phyloP scores from a whole-genome alignment of 768 basidiomycete species.

The Trametes gibbosa region DNA sequence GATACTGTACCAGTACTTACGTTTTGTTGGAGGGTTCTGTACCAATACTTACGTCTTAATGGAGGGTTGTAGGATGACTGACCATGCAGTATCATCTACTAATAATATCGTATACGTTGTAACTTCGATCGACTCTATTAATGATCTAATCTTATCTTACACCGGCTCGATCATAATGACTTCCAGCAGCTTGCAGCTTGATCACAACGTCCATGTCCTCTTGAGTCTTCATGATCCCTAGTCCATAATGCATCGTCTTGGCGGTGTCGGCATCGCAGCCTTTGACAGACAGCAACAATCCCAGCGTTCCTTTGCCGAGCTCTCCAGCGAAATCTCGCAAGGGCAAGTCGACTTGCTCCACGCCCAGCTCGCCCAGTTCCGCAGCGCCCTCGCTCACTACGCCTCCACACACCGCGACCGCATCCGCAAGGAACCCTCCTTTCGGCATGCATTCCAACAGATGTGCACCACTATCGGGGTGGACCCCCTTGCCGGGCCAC shows the following conservation, averaged over 20 bases:
- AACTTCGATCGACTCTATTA: no score
- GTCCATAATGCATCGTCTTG: conserved; percentile 60
- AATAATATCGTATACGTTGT: no score
- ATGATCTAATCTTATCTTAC: neutral
- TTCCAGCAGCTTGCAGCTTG: neutral
- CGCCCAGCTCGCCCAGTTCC: conserved; percentile 77
- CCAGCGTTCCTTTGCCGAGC: conserved; percentile 73
- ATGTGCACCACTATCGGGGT: conserved; percentile 96
- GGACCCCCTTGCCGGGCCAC: conserved; percentile 86
- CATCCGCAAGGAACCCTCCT: conserved; percentile 82
- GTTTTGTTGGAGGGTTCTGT: no score
- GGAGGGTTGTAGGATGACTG: no score
- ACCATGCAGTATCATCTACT: no score
- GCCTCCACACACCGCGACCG: conserved; percentile 79
- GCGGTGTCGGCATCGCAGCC: conserved; percentile 85
- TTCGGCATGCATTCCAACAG: conserved; percentile 89
- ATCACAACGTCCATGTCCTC: neutral
- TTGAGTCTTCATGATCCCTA: neutral
- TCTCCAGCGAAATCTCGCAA: conserved; percentile 76
- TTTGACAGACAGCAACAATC: conserved; percentile 87
- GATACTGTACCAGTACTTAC: no score
- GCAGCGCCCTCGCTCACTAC: conserved; percentile 76
- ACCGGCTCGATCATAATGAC: neutral
- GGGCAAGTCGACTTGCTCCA: conserved; percentile 78
- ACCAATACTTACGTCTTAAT: no score